Base-by-base conservation (phyloP, 2,329 filamentous ascomycete species). In the Colletotrichum horii region DNA sequence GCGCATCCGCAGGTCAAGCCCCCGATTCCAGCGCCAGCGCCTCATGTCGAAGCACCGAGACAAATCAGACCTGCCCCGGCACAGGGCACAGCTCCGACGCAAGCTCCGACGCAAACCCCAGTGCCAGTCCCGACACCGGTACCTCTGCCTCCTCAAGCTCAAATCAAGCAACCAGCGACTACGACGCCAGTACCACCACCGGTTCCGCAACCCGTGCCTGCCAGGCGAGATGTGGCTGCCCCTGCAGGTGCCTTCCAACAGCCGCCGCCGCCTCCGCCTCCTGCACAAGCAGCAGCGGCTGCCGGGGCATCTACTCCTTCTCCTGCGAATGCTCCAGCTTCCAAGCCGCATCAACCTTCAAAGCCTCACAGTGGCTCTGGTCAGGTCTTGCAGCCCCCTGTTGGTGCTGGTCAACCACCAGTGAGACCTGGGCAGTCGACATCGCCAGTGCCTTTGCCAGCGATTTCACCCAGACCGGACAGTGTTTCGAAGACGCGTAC, bases 331-430 rank as follows among this genome's bases (percentile, higher is more conserved):
- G 71, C 77, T 56, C 30, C 75, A 19, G 26, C 24, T 3, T n/a
- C 81, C 82, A 26, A 84, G 16, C 82, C 84, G n/a, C 85, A 84
- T 68, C 83, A 80, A 15, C 81, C 80, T 24, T 78, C 82, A 14
- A 85, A 84, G 66, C 80, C 83, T 4, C 74, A 80, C 3, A 82
- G 71, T 62, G 80, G 79, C 38, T 74, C 80, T 6, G 79, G 77
- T 16, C 81, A 84, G 9, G 84, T 84, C 15, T 81, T 86, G 22
- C 85, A 87, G 76, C 80, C 84, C 24, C 84, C 85, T 6, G 74
- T 79, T 19, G 84, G 83, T 36, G 79, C 81, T 12, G 79, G 81
- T 8, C 83, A 82, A 26, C 78, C 82, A 48, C 79, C 79, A n/a
- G 76, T 81, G 28, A 83, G 75, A 8, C 71, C 58, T 19, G 64